phyloP scores from a whole-genome alignment of 2,329 filamentous ascomycete species.

The Scopulariopsis brevicaulis region DNA sequence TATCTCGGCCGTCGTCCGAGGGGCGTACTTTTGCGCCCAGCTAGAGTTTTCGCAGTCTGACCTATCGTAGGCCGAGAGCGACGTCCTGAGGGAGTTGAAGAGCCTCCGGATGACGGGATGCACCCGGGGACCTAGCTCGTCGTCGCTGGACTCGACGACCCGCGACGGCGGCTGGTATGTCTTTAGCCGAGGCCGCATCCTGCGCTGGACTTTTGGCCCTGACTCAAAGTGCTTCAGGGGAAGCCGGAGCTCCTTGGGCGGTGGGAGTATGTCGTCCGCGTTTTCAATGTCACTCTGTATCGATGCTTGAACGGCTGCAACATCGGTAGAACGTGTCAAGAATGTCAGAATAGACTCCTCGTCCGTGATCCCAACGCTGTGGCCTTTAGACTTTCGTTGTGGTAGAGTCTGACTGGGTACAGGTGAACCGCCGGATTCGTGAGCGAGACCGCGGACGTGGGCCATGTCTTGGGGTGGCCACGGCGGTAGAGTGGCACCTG shows the following conservation, averaged over 20 bases:
- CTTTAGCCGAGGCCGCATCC: conserved; percentile 33
- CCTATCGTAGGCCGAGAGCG: conserved; percentile 69
- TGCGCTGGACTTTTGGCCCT: conserved; percentile 37
- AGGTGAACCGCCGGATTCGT: not conserved
- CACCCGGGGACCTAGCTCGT: conserved; percentile 19
- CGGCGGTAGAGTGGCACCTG: conserved; percentile 53
- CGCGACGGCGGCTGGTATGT: conserved; percentile 11
- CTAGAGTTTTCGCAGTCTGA: conserved; percentile 59
- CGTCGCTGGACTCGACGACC: conserved; percentile 16
- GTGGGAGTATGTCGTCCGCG: conserved; percentile 26
- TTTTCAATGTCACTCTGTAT: conserved; percentile 19
- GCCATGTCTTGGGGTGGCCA: conserved; percentile 58
- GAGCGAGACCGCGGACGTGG: conserved; percentile 45
- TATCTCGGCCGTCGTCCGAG: conserved; percentile 55
- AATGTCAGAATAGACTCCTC: conserved; percentile 30
- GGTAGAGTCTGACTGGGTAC: not conserved
- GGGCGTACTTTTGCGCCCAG: conserved; percentile 84
- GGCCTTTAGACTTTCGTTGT: conserved; percentile 36
- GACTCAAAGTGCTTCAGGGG: conserved; percentile 47
- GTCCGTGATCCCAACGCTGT: conserved; percentile 24
- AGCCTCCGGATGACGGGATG: conserved; percentile 51
- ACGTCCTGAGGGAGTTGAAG: conserved; percentile 45
- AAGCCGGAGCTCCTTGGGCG: conserved; percentile 37
- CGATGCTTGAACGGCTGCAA: conserved; percentile 14
- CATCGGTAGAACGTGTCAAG: conserved; percentile 14